Percentiles rank a stretch among this genome's conserved stretches.
Conservation (phyloP, 129 eudicot genomes). For the Pittosporum tobira region DNA sequence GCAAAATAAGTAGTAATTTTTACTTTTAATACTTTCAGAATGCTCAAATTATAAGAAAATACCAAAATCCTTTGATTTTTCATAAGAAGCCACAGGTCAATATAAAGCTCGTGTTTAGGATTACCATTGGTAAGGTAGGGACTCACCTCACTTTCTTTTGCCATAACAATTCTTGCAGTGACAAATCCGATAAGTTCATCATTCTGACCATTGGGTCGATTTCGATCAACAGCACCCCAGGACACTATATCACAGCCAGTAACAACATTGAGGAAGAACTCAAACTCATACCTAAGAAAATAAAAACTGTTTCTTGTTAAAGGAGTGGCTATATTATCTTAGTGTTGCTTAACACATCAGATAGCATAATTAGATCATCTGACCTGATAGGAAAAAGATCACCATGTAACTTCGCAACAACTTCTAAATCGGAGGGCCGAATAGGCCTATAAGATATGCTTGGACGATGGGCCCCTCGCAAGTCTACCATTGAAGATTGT, state of each 20-base stretch:
- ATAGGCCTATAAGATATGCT: slow-evolving; percentile 67
- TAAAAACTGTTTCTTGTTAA: slow-evolving; percentile 17
- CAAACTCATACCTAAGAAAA: slow-evolving; percentile 65
- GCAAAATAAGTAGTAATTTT: neutral
- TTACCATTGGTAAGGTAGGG: slow-evolving; percentile 3
- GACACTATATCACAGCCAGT: slow-evolving; percentile 79
- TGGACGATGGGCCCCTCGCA: slow-evolving; percentile 45
- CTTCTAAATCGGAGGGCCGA: slow-evolving; percentile 56
- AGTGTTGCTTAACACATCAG: neutral
- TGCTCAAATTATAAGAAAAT: neutral
- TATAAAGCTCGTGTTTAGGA: neutral
- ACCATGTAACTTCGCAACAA: slow-evolving; percentile 62
- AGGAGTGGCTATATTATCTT: neutral
- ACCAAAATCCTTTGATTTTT: neutral
- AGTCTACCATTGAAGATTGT: slow-evolving; percentile 45
- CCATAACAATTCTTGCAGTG: slow-evolving; percentile 59
- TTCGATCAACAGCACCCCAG: slow-evolving; percentile 97
- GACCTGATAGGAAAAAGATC: slow-evolving; percentile 93
- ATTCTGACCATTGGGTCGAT: slow-evolving; percentile 51
- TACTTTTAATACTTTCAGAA: neutral
- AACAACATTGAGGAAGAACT: slow-evolving; percentile 87
- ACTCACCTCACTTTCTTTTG: slow-evolving; percentile 95
- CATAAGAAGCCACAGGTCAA: neutral
- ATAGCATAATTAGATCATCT: slow-evolving; percentile 4
- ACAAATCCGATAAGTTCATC: slow-evolving; percentile 93